Base-by-base conservation (phyloP, 2,329 filamentous ascomycete genomes). In the Colletotrichum eremochloae region DNA sequence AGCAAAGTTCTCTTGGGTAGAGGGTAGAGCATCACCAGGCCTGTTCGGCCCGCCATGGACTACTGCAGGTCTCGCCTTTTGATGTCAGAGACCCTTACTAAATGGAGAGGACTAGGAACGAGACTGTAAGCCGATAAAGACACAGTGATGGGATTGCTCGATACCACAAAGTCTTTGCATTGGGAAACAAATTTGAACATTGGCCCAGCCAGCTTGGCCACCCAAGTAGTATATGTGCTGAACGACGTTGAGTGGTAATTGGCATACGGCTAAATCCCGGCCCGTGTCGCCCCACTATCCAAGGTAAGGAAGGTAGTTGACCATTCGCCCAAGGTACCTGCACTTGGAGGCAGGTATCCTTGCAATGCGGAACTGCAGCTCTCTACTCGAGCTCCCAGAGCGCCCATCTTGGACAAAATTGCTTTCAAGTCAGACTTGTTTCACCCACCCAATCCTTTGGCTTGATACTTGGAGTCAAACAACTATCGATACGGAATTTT, bases 281-380 rank as follows among this genome's bases (percentile, higher is more conserved):
- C n/a, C 36, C 46, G 55, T 40, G 6, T 1, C 6, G n/a, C 36
- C n/a, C 55, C 55, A 40, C 55, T 29, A n/a, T 24, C n/a, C n/a
- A 57, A 36, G 46, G 20, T 7, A 57, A 38, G 44, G 18, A 14
- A 42, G 40, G 4, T 44, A 20, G 42, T 40, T 15, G 53, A 40
- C 44, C 31, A 3, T 29, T 31, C n/a, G 57, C n/a, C 31, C 55
- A 31, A 58, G 12, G 24, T 50, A 20, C 61, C n/a, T 20, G 20
- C 29, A 12, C 46, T 40, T 31, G 14, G 55, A 36, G 61, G 61
- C 24, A 50, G 44, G 15, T 38, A 58, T 36, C 38, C 62, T 55
- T 64, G 36, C 36, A 20, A 44, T 24, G 38, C 15, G 15, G 66
- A n/a, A 62, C 24, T 64, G 56, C 62, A 46, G 46, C 62, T 67